Conservation (phyloP, 495 filamentous ascomycete genomes). For the Penicillium arizonense region DNA sequence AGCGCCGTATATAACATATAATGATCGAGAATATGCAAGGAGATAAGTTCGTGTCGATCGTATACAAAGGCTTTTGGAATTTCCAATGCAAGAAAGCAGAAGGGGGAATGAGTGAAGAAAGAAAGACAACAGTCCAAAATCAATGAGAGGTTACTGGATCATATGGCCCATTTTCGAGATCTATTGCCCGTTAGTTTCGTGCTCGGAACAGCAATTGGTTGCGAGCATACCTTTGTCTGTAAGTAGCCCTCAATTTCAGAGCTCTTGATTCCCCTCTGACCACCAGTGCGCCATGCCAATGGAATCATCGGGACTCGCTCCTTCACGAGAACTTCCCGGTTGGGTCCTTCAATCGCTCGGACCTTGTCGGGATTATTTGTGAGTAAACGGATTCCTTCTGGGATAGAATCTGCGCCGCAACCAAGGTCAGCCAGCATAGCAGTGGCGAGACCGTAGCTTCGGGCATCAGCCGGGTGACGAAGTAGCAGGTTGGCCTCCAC, state of each 20-base stretch:
- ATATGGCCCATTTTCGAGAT: slow-evolving; percentile 75
- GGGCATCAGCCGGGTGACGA: slow-evolving; percentile 89
- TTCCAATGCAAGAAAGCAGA: slow-evolving; percentile 10
- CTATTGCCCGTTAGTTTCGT: slow-evolving; percentile 25
- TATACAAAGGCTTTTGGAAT: slow-evolving; percentile 16
- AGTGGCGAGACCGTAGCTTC: slow-evolving; percentile 92
- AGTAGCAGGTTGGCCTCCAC: slow-evolving; percentile 93
- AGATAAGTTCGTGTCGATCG: slow-evolving; percentile 24
- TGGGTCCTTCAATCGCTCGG: slow-evolving; percentile 86
- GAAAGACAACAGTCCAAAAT: slow-evolving; percentile 3
- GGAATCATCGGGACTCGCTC: slow-evolving; percentile 95
- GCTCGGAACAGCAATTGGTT: background rate
- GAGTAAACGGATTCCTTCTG: slow-evolving; percentile 73
- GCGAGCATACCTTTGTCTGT: slow-evolving; percentile 72
- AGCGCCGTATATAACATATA: slow-evolving; percentile 1
- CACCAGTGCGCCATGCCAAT: slow-evolving; percentile 83
- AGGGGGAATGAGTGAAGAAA: slow-evolving; percentile 3
- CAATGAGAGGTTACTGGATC: slow-evolving; percentile 40
- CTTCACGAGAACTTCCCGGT: slow-evolving; percentile 80
- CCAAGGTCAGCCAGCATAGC: slow-evolving; percentile 90
- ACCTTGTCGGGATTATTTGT: slow-evolving; percentile 99
- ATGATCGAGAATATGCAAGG: slow-evolving; percentile 17
- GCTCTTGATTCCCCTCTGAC: slow-evolving; percentile 77
- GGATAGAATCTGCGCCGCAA: slow-evolving; percentile 52
- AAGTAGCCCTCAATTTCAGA: slow-evolving; percentile 91